Evolutionary conservation across 202 grass and related monocot species (phyloP), one percentile per base, ranked within the genome.

Genomic region (Dendrocalamus latiflorus): DNA sequence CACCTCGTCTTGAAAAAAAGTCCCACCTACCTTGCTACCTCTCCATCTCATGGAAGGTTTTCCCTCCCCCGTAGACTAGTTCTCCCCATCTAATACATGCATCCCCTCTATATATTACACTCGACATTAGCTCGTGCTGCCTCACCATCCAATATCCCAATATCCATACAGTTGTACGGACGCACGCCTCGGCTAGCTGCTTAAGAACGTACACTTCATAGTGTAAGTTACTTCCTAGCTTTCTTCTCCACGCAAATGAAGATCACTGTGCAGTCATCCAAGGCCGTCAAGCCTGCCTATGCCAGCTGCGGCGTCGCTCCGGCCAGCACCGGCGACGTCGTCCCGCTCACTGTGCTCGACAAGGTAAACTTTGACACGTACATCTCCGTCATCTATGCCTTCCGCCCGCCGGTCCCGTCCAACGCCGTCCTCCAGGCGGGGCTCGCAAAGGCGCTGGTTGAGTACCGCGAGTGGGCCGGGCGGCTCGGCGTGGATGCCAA

Each of bases 391-490:
- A 33, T 89, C 24, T 86, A 73, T 24, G 38, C 70, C 2, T 92
- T 86, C 80, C 83, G 43, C 6, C 59, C 86, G 0, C 90, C 80
- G 0, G 55, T 54, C 1, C 75, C 75, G 10, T 1, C 70, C 21
- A 68, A 84, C 49, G 54, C 65, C 15, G 8, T 21, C 22, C 42
- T 92, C 0, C 80, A 86, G 65, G 55, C 6, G 1, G 83, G 86
- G 1, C 83, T 92, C 5, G 65, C 80, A 20, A 61, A 0, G 47
- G 86, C 41, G 21, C 69, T 92, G 14, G 77, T 37, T 0, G 75
- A 39, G 20, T 89, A 89, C 50, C 83, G 48, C 6, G 90, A 92
- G 70, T 92, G 64, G 79, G 90, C 86, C 4, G 90, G 84, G 0
- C 41, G 84, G 16, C 43, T 89, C 8, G 80, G 56, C 17, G n/a